These are phyloP conservation scores for Aspergillus tanneri DNA, from an alignment of 2,329 filamentous ascomycete genomes.

Conservation along the genomic window DNA sequence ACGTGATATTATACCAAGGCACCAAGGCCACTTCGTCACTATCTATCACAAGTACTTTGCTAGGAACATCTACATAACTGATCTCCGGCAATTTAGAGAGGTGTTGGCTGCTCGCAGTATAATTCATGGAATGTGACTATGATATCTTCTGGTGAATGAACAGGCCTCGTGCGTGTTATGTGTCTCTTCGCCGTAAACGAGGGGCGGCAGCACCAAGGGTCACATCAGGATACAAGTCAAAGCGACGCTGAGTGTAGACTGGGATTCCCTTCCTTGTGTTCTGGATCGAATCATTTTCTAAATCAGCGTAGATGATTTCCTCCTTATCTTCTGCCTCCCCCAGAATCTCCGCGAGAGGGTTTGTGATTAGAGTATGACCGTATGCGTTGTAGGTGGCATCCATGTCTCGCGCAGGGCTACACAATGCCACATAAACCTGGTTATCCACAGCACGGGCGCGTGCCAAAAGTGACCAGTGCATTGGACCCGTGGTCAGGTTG, in stretches of 20 bases:
- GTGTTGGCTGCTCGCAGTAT: too few species aligned
- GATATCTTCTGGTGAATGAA: too few species aligned
- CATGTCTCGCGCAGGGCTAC: conserved; percentile 82
- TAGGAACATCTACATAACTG: too few species aligned
- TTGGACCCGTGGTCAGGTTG: conserved; percentile 84
- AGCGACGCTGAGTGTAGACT: conserved; percentile 77
- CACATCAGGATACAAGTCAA: conserved; percentile 94
- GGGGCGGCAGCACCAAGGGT: conserved; percentile 43
- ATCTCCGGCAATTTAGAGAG: too few species aligned
- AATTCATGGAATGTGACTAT: too few species aligned
- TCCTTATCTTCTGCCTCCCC: conserved; percentile 76
- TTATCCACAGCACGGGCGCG: conserved; percentile 87
- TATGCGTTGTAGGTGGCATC: conserved; percentile 79
- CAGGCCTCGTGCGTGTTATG: neutral
- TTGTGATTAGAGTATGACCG: conserved; percentile 85
- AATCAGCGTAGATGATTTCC: conserved; percentile 69
- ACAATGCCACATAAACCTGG: conserved; percentile 89
- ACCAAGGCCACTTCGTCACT: neutral
- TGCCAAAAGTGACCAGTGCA: conserved; percentile 87
- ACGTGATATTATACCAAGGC: conserved; percentile 3
- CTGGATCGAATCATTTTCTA: conserved; percentile 67
- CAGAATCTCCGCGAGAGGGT: conserved; percentile 83
- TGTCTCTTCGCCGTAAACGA: neutral
- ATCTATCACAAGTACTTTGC: too few species aligned
- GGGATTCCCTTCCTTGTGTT: conserved; percentile 81